Conservation (phyloP, 176 grass and related monocot genomes). For the Zea mays region Zm-B73-REFERENCE-NAM-5.0 NC_050102.1:7444001-7444500, state of each 20-base stretch:
- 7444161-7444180: constrained; percentile 6
- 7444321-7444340: background rate
- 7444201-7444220: constrained; percentile 92
- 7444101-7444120: background rate
- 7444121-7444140: background rate
- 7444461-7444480: constrained; percentile 15
- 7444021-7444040: constrained; percentile 19
- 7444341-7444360: constrained; percentile 23
- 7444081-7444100: background rate
- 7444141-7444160: constrained; percentile 1
- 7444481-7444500: background rate
- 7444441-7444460: constrained; percentile 63
- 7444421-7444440: constrained; percentile 80
- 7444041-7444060: background rate
- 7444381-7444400: constrained; percentile 98
- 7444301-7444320: constrained; percentile 9
- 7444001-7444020: background rate
- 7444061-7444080: constrained; percentile 3
- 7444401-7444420: constrained; percentile 98
- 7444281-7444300: constrained; percentile 57
- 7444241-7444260: constrained; percentile 81
- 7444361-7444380: constrained; percentile 54
- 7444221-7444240: constrained; percentile 96
- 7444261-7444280: constrained; percentile 97
- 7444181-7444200: constrained; percentile 61